These are phyloP conservation scores for Sporothrix pseudoabietina DNA, from an alignment of 2,329 filamentous ascomycete genomes.

Conservation along the genomic window DNA sequence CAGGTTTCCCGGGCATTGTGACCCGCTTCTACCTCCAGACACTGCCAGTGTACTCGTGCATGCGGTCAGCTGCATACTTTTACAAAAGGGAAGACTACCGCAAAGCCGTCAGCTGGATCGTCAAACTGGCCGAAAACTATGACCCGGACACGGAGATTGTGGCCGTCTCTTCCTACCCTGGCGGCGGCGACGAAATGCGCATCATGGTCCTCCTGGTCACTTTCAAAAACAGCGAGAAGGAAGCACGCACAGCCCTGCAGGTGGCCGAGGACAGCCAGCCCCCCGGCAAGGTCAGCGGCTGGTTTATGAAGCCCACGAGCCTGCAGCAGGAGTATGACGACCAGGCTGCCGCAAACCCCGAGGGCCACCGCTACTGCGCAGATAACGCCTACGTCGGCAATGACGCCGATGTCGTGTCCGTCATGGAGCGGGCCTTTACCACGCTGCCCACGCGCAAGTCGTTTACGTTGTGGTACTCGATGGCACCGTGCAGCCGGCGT, in stretches of 20 bases:
- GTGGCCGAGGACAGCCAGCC: conserved; percentile 46
- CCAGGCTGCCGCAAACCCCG: conserved; percentile 52
- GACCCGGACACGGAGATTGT: conserved; percentile 48
- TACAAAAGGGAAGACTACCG: conserved; percentile 51
- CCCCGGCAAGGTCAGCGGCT: conserved; percentile 37
- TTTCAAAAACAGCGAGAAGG: conserved; percentile 45
- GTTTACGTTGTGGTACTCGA: conserved; percentile 54
- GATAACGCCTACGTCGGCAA: conserved; percentile 56
- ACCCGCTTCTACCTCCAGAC: conserved; percentile 54
- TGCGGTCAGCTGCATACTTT: conserved; percentile 43
- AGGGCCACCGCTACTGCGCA: conserved; percentile 51
- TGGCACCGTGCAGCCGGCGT: conserved; percentile 50
- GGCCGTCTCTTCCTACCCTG: conserved; percentile 41
- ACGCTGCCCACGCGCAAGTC: conserved; percentile 50
- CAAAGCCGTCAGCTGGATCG: conserved; percentile 37
- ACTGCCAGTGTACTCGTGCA: conserved; percentile 35
- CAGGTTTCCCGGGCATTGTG: conserved; percentile 55
- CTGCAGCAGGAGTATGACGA: conserved; percentile 47
- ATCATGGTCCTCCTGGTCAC: conserved; percentile 46
- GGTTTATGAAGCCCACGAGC: conserved; percentile 40
- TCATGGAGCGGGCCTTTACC: conserved; percentile 52
- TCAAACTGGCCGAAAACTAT: conserved; percentile 39
- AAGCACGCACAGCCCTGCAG: conserved; percentile 43
- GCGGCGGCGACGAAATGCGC: conserved; percentile 37
- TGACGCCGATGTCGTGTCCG: conserved; percentile 48